Conservation (phyloP, 495 filamentous ascomycete species). For the Jackrogersella multiformis region DNA sequence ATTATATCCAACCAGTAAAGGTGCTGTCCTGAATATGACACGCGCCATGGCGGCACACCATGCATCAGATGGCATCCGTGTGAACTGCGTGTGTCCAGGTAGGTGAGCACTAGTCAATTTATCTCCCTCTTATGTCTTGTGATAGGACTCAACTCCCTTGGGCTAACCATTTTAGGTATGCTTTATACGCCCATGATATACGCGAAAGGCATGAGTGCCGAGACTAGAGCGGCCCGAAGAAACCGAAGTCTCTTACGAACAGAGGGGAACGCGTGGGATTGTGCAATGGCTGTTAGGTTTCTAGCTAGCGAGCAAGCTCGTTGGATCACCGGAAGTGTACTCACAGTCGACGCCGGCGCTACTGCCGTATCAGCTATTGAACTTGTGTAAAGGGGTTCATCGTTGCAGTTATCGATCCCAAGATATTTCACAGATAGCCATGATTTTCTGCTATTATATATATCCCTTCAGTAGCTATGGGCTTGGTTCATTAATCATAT, state of each 20-base stretch:
- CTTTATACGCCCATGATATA: conserved; percentile 71
- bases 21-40: conserved; percentile 67
- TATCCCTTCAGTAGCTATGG: no score
- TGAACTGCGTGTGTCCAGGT: conserved; percentile 69
- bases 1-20: conserved; percentile 69
- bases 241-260: conserved; percentile 61
- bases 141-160: background rate
- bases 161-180: conserved; percentile 48
- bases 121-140: background rate
- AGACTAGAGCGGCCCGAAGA: conserved; percentile 56
- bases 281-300: conserved; percentile 50
- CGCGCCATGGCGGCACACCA: conserved; percentile 68
- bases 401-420: background rate
- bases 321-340: conserved; percentile 60
- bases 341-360: conserved; percentile 62
- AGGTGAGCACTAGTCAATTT: conserved; percentile 9
- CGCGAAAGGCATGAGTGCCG: conserved; percentile 59
- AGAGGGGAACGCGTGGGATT: conserved; percentile 66
- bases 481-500: background rate
- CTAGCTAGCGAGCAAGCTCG: conserved; percentile 58
- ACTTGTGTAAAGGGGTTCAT: conserved; percentile 21
- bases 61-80: conserved; percentile 60
- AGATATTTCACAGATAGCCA: background rate
- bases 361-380: conserved; percentile 43
- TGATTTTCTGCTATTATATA: no score